phyloP scores from a whole-genome alignment of 164 flowering plant genomes.

The Hamamelis virginiana region DNA sequence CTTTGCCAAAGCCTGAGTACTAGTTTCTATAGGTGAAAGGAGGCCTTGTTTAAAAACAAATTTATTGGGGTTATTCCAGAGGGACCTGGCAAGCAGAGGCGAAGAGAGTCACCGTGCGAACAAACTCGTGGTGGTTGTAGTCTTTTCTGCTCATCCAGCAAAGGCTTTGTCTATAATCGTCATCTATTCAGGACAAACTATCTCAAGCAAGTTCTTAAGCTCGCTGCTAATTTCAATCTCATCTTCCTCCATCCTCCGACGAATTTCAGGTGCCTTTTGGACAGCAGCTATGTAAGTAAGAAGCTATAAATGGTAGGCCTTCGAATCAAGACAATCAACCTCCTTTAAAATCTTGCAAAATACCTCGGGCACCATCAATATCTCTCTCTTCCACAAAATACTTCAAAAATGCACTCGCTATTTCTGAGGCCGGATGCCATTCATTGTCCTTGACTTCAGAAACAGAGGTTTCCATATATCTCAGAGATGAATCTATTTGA shows the following conservation, averaged over 20 bases:
- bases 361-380: slow-evolving; percentile 53
- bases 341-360: slow-evolving; percentile 49
- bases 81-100: no score
- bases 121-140: no score
- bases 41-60: no score
- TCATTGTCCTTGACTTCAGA: slow-evolving; percentile 23
- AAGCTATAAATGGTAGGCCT: slow-evolving; percentile 37
- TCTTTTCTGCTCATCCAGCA: no score
- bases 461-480: slow-evolving; percentile 37
- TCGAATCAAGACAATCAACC: slow-evolving; percentile 30
- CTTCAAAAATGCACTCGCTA: slow-evolving; percentile 34
- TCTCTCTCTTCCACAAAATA: slow-evolving; percentile 44
- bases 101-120: no score
- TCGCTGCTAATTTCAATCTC: slow-evolving; percentile 45
- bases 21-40: no score
- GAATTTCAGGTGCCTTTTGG: slow-evolving; percentile 40
- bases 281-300: slow-evolving; percentile 51
- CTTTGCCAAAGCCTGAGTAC: no score
- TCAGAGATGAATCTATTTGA: slow-evolving; percentile 39
- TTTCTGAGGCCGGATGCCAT: slow-evolving; percentile 44
- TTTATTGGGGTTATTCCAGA: no score
- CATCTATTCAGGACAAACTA: slow-evolving; percentile 29
- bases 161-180: no score
- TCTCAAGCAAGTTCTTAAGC: slow-evolving; percentile 43
- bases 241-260: slow-evolving; percentile 43